A percentile compares a stretch with the other conserved stretches of the same genome.
These are phyloP conservation scores for Tetrahymena thermophila DNA, from an alignment of 73 alveolate species.

Conservation along the genomic window DNA sequence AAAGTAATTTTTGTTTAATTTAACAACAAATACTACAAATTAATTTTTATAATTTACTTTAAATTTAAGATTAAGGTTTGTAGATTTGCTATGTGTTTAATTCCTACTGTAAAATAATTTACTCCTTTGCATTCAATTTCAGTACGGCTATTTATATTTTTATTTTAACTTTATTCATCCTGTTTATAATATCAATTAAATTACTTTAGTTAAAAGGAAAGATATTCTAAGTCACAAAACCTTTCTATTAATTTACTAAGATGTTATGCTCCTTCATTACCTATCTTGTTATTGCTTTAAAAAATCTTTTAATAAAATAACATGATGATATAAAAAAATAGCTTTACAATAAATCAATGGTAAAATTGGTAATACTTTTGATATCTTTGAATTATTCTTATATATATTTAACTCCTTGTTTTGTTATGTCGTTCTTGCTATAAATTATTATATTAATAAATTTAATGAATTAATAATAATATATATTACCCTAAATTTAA, in stretches of 20 bases:
- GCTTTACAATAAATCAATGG: not conserved
- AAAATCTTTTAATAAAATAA: not conserved
- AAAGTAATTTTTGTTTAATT: not conserved
- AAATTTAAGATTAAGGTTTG: not conserved
- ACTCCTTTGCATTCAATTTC: not conserved
- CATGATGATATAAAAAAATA: not conserved
- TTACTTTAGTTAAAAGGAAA: not conserved
- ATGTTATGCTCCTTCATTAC: not conserved
- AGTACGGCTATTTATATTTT: not conserved
- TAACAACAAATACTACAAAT: no score
- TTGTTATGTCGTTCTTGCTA: not conserved
- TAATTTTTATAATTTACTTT: not conserved
- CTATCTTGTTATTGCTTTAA: not conserved
- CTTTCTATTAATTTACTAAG: not conserved
- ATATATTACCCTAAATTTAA: not conserved
- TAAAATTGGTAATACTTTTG: not conserved
- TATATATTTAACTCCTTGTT: not conserved
- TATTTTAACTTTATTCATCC: not conserved
- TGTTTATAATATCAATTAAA: not conserved
- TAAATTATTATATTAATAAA: not conserved
- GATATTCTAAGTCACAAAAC: not conserved
- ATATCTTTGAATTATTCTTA: not conserved
- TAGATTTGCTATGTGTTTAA: not conserved
- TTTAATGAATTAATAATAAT: not conserved
- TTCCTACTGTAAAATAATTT: not conserved